Evolutionary conservation across 768 basidiomycete species (phyloP), one percentile per base, ranked within the genome.

Genomic region (Tylopilus cervinicoccineus): DNA sequence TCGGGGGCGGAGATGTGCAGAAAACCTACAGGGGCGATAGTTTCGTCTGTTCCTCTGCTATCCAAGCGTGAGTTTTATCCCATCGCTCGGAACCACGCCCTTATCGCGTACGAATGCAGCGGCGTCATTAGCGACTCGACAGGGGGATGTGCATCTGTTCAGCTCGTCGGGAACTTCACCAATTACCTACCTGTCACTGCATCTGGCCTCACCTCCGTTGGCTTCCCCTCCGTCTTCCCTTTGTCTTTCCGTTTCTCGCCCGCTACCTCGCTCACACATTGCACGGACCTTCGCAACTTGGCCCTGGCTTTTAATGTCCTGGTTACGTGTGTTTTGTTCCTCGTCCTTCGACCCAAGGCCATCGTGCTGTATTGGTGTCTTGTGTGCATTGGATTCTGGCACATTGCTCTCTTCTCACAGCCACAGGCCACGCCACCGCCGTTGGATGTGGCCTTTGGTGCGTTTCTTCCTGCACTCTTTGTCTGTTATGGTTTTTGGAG

Each of bases 321-420:
- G 31, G 69, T 86, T 45, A 84, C 83, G 0, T 79, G 76, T 60
- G 55, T 81, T 24, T 70, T 93, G 38, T 89, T 88, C 64, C 71
- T 88, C 33, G 56, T 93, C 40, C 72, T 93, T 38, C 82, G 87
- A 14, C 87, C 87, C 2, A 80, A 72, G 57, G 73, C 84, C 3
- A 75, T 88, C 52, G 69, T 88, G 27, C 65, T 81, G 3, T 89
- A 76, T 65, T 88, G 86, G 85, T 83, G 76, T 58, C 71, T 89
- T n/a, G 80, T 88, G 6, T 88, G 81, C 69, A 86, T 88, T 38
- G 86, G 89, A 2, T 93, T 80, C 63, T 93, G 91, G 90, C 89
- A 93, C 55, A 73, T 90, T 45, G 72, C 79, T 0, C 76, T 93
- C 33, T 91, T 90, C 58, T 86, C 86, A 9, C 84, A 92, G 58